Evolutionary conservation across 176 grass and related monocot species (phyloP).

Genomic region (Tuctoria greenei): DNA sequence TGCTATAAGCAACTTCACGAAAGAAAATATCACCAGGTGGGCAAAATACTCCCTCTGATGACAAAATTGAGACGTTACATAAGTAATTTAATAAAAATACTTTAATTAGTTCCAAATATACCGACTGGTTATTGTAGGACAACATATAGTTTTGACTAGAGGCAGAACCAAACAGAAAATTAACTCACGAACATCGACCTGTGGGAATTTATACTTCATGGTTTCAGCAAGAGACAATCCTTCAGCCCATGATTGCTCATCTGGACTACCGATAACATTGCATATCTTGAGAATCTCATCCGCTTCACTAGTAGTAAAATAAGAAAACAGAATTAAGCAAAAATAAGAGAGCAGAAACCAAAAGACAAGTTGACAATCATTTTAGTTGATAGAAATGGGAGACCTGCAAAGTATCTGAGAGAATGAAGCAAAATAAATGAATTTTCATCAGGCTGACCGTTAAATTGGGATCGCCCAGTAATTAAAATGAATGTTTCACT

Average conservation of each 20-base stretch:
- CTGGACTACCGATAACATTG: slow-evolving; percentile 83
- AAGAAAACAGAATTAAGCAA: slow-evolving; percentile 30
- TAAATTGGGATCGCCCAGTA: background rate
- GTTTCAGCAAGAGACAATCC: slow-evolving; percentile 76
- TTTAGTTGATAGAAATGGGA: background rate
- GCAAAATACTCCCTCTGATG: background rate
- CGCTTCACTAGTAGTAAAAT: slow-evolving; percentile 63
- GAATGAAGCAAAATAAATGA: background rate
- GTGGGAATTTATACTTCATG: slow-evolving; percentile 92
- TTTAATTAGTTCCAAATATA: background rate
- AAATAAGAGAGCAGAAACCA: background rate
- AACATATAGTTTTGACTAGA: background rate
- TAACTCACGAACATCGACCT: slow-evolving; percentile 46
- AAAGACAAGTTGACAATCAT: background rate
- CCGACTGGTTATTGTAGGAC: background rate
- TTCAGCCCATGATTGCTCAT: slow-evolving; percentile 73
- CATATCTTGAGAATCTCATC: slow-evolving; percentile 97
- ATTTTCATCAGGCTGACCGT: background rate
- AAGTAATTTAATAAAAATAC: background rate
- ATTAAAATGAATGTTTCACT: background rate
- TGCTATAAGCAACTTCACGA: slow-evolving; percentile 2
- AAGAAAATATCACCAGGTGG: background rate
- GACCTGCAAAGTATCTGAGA: background rate
- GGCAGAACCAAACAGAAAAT: background rate
- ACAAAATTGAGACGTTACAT: background rate